phyloP scores from a whole-genome alignment of 108 stramenopile species.

The Nitzschia putrida region DNA sequence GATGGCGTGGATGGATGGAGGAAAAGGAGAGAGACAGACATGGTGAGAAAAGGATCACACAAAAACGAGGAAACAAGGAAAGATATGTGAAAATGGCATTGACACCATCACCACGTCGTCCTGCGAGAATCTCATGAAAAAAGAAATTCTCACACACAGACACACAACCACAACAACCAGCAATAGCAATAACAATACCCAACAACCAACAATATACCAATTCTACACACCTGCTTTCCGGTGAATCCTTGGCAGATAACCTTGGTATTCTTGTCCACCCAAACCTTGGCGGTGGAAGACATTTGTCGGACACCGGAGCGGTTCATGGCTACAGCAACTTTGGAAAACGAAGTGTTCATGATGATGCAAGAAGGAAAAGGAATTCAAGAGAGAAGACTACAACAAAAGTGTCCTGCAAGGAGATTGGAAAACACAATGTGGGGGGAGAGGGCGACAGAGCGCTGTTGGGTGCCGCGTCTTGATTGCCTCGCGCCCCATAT shows the following conservation, averaged over 20 bases:
- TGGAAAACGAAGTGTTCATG: conserved; percentile 38
- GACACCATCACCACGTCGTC: too few relatives aligned
- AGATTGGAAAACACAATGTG: too few relatives aligned
- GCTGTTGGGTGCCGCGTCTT: too few relatives aligned
- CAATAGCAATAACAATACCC: too few relatives aligned
- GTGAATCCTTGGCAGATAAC: conserved; percentile 99
- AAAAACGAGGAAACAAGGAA: too few relatives aligned
- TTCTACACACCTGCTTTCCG: conserved; percentile 90
- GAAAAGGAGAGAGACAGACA: neutral
- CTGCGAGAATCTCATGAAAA: too few relatives aligned
- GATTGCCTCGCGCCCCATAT: too few relatives aligned
- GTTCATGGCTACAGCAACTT: conserved; percentile 16
- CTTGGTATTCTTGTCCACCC: conserved; percentile 96
- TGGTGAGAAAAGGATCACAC: neutral
- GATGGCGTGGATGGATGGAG: neutral
- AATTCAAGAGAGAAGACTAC: too few relatives aligned
- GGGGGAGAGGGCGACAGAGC: too few relatives aligned
- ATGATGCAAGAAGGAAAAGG: neutral
- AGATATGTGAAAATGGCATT: too few relatives aligned
- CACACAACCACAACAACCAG: neutral
- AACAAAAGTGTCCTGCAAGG: too few relatives aligned
- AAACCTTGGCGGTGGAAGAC: conserved; percentile 91
- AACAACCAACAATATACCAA: too few relatives aligned
- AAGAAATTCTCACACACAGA: neutral
- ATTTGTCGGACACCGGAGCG: conserved; percentile 50